Percentiles rank a stretch among this genome's conserved stretches.
Evolutionary conservation across 805 yeast species (phyloP).

Genomic region (Wickerhamiella vanderwaltii): DNA sequence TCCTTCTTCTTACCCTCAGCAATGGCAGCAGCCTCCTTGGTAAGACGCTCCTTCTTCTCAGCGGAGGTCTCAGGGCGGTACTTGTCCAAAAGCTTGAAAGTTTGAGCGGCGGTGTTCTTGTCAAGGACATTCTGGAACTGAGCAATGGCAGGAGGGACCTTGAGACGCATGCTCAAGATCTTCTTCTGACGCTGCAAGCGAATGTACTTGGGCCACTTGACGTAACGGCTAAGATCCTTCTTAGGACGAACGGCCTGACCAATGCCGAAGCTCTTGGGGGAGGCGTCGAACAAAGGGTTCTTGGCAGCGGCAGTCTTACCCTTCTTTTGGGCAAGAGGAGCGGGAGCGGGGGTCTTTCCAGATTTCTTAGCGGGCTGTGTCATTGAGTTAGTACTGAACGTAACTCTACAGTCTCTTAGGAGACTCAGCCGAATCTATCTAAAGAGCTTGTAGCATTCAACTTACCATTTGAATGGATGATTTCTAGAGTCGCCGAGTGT

Average conservation of each 20-base stretch:
- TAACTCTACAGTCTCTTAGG: constrained; percentile 27
- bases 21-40: constrained; percentile 94
- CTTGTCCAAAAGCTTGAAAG: constrained; percentile 96
- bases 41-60: constrained; percentile 98
- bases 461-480: constrained; percentile 10
- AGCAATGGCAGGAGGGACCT: constrained; percentile 97
- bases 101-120: constrained; percentile 97
- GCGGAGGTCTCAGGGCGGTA: constrained; percentile 96
- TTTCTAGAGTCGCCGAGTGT: too few species aligned
- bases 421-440: constrained; percentile 15
- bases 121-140: constrained; percentile 94
- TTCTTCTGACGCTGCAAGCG: constrained; percentile 98
- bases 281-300: constrained; percentile 82
- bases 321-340: constrained; percentile 32
- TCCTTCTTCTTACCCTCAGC: constrained; percentile 96
- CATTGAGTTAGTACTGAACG: constrained; percentile 23
- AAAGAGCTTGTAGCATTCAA: constrained; percentile 7
- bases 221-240: constrained; percentile 92
- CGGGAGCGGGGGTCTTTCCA: constrained; percentile 97
- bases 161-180: constrained; percentile 86
- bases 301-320: constrained; percentile 32
- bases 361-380: constrained; percentile 51
- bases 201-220: constrained; percentile 98
- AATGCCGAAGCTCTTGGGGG: constrained; percentile 90
- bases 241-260: constrained; percentile 93